Evolutionary conservation across 345 rosid genomes (phyloP).

Genomic region (Sapria himalayana): DNA sequence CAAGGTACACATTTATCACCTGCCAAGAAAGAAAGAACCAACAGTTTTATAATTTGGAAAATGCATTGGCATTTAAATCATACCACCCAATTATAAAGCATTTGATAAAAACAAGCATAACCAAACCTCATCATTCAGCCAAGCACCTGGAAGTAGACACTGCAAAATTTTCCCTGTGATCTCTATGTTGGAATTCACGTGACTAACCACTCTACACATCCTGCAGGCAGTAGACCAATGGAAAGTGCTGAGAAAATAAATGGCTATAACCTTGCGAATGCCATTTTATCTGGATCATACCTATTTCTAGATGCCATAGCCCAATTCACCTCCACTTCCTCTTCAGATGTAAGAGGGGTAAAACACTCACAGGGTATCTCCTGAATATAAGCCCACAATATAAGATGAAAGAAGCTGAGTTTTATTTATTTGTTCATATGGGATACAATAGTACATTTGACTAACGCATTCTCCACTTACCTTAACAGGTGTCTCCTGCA

Average conservation of each 20-base stretch:
- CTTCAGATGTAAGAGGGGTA: slow-evolving; percentile 54
- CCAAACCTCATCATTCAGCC: slow-evolving; percentile 99
- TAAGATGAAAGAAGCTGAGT: neutral
- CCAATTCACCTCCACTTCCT: slow-evolving; percentile 27
- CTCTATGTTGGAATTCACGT: slow-evolving; percentile 43
- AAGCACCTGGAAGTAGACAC: slow-evolving; percentile 55
- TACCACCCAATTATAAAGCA: too few relatives aligned
- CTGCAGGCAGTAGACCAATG: slow-evolving; percentile 19
- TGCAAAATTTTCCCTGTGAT: slow-evolving; percentile 43
- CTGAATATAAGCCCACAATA: slow-evolving; percentile 15
- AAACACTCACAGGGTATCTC: slow-evolving; percentile 41
- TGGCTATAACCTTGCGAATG: slow-evolving; percentile 4
- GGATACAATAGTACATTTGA: neutral
- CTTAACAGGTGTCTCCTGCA: slow-evolving; percentile 20
- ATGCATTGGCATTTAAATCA: too few relatives aligned
- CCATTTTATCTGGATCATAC: slow-evolving; percentile 17
- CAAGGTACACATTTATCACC: slow-evolving; percentile 82
- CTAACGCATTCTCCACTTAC: slow-evolving; percentile 5
- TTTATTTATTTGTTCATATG: neutral
- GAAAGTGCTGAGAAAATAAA: slow-evolving; percentile 7
- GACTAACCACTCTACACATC: slow-evolving; percentile 33
- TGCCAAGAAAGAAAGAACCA: slow-evolving; percentile 14
- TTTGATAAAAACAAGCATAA: slow-evolving; percentile 2
- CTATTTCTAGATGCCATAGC: slow-evolving; percentile 30
- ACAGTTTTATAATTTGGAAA: too few relatives aligned